These are phyloP conservation scores for Saccharomyces cerevisiae DNA, from an alignment of 805 yeast genomes.

Conservation along the genomic window DNA sequence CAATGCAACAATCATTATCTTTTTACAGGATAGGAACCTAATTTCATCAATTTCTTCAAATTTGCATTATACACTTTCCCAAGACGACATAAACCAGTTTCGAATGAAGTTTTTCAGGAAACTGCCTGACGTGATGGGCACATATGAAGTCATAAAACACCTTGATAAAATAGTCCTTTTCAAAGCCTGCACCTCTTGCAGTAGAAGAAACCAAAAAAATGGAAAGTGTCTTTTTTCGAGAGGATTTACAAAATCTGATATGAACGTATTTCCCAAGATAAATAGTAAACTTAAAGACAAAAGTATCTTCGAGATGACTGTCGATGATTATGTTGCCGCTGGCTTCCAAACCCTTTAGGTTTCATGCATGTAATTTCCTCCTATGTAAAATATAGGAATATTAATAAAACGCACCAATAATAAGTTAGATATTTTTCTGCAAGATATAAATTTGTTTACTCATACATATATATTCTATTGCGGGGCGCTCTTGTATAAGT, in stretches of 20 bases:
- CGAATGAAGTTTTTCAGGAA: constrained; percentile 7
- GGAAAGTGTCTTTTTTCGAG: constrained; percentile 46
- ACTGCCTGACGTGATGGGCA: constrained; percentile 3
- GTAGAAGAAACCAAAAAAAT: constrained; percentile 20
- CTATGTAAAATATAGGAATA: background rate
- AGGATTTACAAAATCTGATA: constrained; percentile 60
- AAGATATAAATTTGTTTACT: background rate
- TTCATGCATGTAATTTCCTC: background rate
- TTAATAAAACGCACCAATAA: constrained; percentile 7
- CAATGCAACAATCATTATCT: constrained; percentile 50
- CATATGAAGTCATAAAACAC: constrained; percentile 16
- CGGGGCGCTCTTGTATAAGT: background rate
- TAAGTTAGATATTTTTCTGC: constrained; percentile 3
- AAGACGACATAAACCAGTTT: constrained; percentile 8
- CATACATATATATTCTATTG: background rate
- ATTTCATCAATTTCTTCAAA: constrained; percentile 12
- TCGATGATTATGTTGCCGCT: constrained; percentile 7
- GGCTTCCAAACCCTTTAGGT: constrained; percentile 2
- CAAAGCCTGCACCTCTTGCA: constrained; percentile 49
- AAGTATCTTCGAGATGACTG: constrained; percentile 8
- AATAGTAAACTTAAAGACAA: constrained; percentile 17
- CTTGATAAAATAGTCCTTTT: constrained; percentile 38
- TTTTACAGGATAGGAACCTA: constrained; percentile 25
- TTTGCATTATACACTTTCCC: constrained; percentile 15
- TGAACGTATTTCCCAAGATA: constrained; percentile 33